Percentiles rank a stretch among this genome's conserved stretches.
Conservation (phyloP, 2,329 filamentous ascomycete species). For the Diaporthe citri region DNA sequence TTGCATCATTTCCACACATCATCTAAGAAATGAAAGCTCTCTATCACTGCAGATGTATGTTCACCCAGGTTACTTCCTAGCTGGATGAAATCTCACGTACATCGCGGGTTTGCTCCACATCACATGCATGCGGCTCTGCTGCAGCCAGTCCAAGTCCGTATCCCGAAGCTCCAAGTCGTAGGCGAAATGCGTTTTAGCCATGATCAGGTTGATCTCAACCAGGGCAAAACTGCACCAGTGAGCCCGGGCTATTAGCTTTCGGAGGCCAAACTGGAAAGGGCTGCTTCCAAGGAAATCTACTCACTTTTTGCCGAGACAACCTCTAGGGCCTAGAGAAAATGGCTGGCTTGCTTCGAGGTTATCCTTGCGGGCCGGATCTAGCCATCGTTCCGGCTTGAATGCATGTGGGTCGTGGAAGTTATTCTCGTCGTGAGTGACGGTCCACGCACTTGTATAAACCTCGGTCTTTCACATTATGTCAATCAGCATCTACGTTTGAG, state of each 20-base stretch:
- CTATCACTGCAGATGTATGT: too few relatives aligned
- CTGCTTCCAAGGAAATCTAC: background rate
- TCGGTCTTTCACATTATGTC: background rate
- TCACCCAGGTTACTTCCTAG: background rate
- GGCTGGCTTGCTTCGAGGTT: conserved; percentile 30
- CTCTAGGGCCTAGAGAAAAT: conserved; percentile 18
- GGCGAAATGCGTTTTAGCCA: conserved; percentile 25
- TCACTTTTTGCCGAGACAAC: conserved; percentile 26
- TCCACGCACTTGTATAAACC: conserved; percentile 27
- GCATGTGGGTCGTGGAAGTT: conserved; percentile 16
- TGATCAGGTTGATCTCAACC: conserved; percentile 18
- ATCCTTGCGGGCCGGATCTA: conserved; percentile 4
- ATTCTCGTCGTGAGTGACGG: conserved; percentile 1
- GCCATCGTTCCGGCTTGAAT: conserved; percentile 29
- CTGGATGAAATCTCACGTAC: background rate
- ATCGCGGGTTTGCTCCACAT: conserved; percentile 26
- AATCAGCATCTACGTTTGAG: background rate
- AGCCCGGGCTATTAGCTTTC: background rate
- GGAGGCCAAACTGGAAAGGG: rapidly evolving
- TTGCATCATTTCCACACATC: background rate
- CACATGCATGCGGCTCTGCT: conserved; percentile 13
- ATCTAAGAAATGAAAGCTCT: too few relatives aligned
- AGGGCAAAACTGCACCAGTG: background rate
- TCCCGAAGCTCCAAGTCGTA: conserved; percentile 25
- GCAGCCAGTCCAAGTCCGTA: conserved; percentile 2